Evolutionary conservation across 2,329 filamentous ascomycete genomes (phyloP).

Genomic region (Neopestalotiopsis rosae): DNA sequence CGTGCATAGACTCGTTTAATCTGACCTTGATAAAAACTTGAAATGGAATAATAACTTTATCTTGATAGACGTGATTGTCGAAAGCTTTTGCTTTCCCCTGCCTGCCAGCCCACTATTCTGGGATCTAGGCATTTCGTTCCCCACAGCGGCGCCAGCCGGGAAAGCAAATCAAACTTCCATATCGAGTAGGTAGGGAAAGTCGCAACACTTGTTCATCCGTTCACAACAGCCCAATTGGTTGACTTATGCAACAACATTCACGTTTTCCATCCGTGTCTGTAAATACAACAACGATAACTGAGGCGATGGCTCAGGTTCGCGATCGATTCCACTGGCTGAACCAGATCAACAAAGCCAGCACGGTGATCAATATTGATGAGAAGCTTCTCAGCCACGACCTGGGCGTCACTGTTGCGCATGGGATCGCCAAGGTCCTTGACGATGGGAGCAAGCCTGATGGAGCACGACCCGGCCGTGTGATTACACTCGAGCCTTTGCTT

Average conservation of each 20-base stretch:
- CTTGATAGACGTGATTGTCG: neutral
- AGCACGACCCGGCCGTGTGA: conserved; percentile 4
- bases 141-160: neutral
- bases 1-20: neutral
- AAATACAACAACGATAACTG: neutral
- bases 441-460: neutral
- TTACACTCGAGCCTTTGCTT: conserved; percentile 14
- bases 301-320: conserved; percentile 6
- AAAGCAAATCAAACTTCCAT: neutral
- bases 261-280: no score
- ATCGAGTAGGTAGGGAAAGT: neutral
- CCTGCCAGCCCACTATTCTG: neutral
- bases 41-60: neutral
- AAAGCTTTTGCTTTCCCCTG: neutral
- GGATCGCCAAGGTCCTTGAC: conserved; percentile 2
- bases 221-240: neutral
- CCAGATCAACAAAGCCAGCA: conserved; percentile 17
- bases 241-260: neutral
- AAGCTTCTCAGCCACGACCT: neutral
- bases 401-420: conserved; percentile 5
- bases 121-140: neutral
- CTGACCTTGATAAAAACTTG: neutral
- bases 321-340: conserved; percentile 16
- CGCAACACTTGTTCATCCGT: neutral
- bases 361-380: conserved; percentile 10